Percentiles rank a stretch among this genome's conserved stretches.
Conservation (phyloP, 2,329 filamentous ascomycete species). For the Phyllosticta ampelicida region DNA sequence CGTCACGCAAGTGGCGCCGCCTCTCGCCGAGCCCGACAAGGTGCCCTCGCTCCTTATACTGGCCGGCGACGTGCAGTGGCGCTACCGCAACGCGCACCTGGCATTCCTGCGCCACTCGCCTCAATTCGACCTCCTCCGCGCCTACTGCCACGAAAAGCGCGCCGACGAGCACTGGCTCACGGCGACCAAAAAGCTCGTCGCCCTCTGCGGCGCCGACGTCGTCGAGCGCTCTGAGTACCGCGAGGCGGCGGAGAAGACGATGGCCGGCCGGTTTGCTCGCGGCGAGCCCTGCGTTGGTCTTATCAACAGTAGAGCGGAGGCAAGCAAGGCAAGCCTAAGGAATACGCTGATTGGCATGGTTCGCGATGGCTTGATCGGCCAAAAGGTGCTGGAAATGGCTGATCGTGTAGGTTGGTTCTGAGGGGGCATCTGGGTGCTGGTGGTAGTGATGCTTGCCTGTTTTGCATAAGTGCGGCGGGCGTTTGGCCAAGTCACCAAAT, state of each 20-base stretch:
- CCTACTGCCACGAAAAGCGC: background rate
- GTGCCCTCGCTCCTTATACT: slow-evolving; percentile 1
- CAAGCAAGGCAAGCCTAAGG: background rate
- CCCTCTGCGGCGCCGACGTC: background rate
- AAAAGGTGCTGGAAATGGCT: background rate
- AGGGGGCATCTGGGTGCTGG: no score
- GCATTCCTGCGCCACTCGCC: background rate
- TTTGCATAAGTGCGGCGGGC: no score
- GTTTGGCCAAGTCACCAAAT: no score
- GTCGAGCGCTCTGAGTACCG: background rate
- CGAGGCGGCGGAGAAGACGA: background rate
- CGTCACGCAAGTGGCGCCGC: background rate
- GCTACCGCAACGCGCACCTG: background rate
- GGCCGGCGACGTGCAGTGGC: slow-evolving; percentile 7
- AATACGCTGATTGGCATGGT: background rate
- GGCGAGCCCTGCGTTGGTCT: background rate
- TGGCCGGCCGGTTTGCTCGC: background rate
- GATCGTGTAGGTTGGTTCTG: background rate
- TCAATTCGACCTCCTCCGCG: background rate
- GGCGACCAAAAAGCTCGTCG: no score
- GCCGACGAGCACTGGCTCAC: background rate
- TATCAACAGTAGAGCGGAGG: background rate
- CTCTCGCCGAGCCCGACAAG: background rate
- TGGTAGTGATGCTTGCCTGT: no score
- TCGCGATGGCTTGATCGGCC: background rate